Base-by-base conservation (phyloP, 768 basidiomycete species). In the Calocybe cyanea region DNA sequence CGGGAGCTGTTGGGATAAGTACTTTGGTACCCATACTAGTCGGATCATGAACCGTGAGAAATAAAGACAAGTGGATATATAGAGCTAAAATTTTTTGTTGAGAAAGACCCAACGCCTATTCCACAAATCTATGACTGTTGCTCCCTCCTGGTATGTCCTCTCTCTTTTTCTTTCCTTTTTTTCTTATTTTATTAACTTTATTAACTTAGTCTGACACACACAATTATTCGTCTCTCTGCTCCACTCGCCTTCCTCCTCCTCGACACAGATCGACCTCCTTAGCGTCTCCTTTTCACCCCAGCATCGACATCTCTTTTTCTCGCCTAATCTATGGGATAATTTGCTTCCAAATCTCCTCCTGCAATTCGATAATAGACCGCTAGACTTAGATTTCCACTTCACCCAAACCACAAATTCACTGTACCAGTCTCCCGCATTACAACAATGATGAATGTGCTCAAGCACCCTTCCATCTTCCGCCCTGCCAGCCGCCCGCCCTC, bases 261-360 rank as follows among this genome's bases (percentile, higher is more conserved):
- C 62, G 81, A 81, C 77, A 80, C 78, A 43, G 85, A 90, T 74
- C 72, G 82, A 53, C 87, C 87, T 60, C 87, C 87, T 76, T 90
- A 84, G 78, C 67, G 65, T 66, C 60, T 24, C 30, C 34, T 38
- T 49, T 46, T 37, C 51, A 51, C 46, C 49, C 48, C 51, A 51
- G 41, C 56, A 39, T 19, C 43, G 32, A 45, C 47, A 50, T 52
- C 39, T 18, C 36, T 45, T 53, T 52, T 50, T 54, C 45, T 47
- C 52, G 49, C 52, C 55, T 55, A 66, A 76, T 64, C 64, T 71
- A 79, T 87, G 71, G 72, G 74, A 74, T 76, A 76, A 73, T 65
- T 73, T 58, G 59, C 60, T 51, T 58, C 42, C 63, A 14, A 35
- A 54, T 59, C 41, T 23, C 45, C 43, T 51, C 46, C 45, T 47